These are phyloP conservation scores for Phytophthora litchii DNA, from an alignment of 352 stramenopile species.

Conservation along the genomic window DNA sequence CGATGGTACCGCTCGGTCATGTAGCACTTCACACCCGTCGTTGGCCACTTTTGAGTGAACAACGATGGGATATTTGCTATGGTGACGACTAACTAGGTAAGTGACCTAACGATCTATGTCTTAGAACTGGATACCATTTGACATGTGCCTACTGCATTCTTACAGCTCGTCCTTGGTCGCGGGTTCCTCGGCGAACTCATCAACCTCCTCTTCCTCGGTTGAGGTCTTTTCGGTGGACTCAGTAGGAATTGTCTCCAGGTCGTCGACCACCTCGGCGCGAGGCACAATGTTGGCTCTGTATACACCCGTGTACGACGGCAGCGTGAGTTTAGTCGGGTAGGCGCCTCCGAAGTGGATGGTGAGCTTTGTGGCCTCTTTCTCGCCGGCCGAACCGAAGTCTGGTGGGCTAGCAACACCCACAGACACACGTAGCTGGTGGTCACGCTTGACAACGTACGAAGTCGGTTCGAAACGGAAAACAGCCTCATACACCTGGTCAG, in stretches of 20 bases:
- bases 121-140: slow-evolving; percentile 15
- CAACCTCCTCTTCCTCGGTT: slow-evolving; percentile 27
- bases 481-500: slow-evolving; percentile 76
- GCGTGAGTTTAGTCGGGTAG: slow-evolving; percentile 73
- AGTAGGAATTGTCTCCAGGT: slow-evolving; percentile 33
- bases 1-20: no score
- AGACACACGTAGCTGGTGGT: slow-evolving; percentile 78
- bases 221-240: slow-evolving; percentile 23
- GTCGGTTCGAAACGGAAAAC: slow-evolving; percentile 78
- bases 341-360: slow-evolving; percentile 75
- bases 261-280: slow-evolving; percentile 28
- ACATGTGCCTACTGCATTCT: slow-evolving; percentile 17
- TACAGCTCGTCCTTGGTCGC: slow-evolving; percentile 63
- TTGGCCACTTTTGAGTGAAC: no score
- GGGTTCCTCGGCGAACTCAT: slow-evolving; percentile 64
- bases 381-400: slow-evolving; percentile 58
- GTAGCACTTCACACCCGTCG: no score
- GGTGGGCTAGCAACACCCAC: slow-evolving; percentile 62
- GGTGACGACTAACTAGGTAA: no score
- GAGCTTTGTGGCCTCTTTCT: slow-evolving; percentile 65
- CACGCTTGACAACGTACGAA: slow-evolving; percentile 78
- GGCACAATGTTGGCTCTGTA: slow-evolving; percentile 71
- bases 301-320: slow-evolving; percentile 67
- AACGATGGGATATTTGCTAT: no score
- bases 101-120: slow-evolving; percentile 26